Evolutionary conservation across 1,139 yeast species (phyloP).

Genomic region (Blastobotrys ciferrii): DNA sequence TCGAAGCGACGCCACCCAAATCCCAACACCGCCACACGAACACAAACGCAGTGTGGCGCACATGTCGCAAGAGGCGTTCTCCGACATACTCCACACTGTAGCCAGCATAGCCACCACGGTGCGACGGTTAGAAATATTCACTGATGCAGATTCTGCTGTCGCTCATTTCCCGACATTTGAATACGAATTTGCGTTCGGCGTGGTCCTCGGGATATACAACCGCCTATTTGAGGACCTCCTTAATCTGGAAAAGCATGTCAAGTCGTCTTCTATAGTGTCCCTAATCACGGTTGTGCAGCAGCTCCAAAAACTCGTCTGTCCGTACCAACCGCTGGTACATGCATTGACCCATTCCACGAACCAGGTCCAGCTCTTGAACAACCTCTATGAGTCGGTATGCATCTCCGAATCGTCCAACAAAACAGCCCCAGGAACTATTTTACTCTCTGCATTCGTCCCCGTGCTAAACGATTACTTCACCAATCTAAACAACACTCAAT

Average conservation of each 20-base stretch:
- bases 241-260: constrained; percentile 15
- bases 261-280: constrained; percentile 12
- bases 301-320: constrained; percentile 13
- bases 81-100: constrained; percentile 16
- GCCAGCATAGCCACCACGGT: constrained; percentile 19
- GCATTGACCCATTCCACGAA: constrained; percentile 11
- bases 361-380: constrained; percentile 19
- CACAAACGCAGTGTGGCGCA: constrained; percentile 15
- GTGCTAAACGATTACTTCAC: constrained; percentile 20
- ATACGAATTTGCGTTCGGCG: constrained; percentile 20
- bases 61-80: constrained; percentile 15
- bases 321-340: constrained; percentile 16
- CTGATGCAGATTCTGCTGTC: constrained; percentile 16
- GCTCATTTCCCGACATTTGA: constrained; percentile 18
- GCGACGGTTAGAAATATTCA: constrained; percentile 21
- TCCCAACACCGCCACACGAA: not conserved
- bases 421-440: not conserved
- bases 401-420: constrained; percentile 14
- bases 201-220: constrained; percentile 17
- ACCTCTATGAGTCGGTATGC: constrained; percentile 14
- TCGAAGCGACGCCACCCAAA: not conserved
- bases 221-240: constrained; percentile 15
- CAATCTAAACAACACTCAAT: not conserved
- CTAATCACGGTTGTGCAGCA: constrained; percentile 12
- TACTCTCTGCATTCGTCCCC: constrained; percentile 13